Percentiles rank a stretch among this genome's conserved stretches.
Conservation (phyloP, 1,284 basidiomycete genomes). For the Cutaneotrichosporon daszewskae region DNA sequence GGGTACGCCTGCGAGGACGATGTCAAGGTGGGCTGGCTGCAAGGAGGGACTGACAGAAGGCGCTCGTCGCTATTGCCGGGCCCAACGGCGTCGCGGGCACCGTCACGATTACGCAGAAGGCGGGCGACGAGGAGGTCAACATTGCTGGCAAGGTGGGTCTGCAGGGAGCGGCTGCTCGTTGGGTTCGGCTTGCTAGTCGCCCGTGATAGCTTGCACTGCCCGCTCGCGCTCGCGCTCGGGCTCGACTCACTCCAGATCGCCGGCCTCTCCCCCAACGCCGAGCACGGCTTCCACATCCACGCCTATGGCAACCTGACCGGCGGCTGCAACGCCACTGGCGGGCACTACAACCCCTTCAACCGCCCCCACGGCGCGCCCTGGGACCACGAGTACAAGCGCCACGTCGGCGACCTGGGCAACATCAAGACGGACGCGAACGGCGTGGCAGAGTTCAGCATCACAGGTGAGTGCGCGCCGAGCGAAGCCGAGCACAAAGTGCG, state of each 20-base stretch:
- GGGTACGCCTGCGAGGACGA: conserved; percentile 2
- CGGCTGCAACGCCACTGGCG: conserved; percentile 8
- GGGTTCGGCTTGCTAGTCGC: no score
- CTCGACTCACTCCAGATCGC: no score
- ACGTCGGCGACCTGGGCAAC: conserved; percentile 20
- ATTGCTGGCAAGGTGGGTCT: conserved; percentile 11
- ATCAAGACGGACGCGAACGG: conserved; percentile 6
- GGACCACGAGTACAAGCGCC: conserved; percentile 9
- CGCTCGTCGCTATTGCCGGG: no score
- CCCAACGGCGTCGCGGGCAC: conserved; percentile 3
- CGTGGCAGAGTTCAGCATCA: conserved; percentile 5
- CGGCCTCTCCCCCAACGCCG: conserved; percentile 5
- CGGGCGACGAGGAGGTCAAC: conserved; percentile 1
- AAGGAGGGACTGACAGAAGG: no score
- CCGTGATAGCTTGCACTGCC: no score
- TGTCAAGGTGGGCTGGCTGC: not conserved
- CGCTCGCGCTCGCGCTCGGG: no score
- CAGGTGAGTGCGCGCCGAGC: no score
- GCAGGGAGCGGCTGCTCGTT: no score
- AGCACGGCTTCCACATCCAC: conserved; percentile 19
- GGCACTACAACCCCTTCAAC: conserved; percentile 17
- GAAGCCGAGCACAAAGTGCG: no score
- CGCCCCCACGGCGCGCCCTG: conserved; percentile 10
- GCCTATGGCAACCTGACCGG: conserved; percentile 9
- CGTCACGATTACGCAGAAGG: conserved; percentile 9